Evolutionary conservation across 305 asterid genomes (phyloP), one percentile per base, ranked within the genome.

Genomic region (Solanum hybrid): DNA sequence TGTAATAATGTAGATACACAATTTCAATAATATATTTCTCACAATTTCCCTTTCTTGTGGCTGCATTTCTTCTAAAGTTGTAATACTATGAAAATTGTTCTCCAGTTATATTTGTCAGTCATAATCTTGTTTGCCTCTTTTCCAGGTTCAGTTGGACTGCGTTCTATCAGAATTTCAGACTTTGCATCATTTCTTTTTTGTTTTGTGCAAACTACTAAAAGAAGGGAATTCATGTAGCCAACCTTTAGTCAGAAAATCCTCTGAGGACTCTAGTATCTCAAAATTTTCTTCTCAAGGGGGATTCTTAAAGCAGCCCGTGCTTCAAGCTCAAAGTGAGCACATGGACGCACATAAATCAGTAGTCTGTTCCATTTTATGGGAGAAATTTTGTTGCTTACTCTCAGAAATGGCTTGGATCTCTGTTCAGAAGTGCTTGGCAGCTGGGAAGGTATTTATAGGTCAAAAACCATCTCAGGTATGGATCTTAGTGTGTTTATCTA

Each of bases 181-280:
- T 81, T 93, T 96, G 88, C 99, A 98, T 91, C 99, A 98, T 92
- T 95, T 98, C 90, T 96, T 96, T 95, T 98, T 98, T 92, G 94
- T 96, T 91, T 92, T 96, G 72, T 96, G 95, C 95, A 98, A 98
- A 94, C 90, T 96, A 92, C 95, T 98, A 60, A 96, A 93, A 94
- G 99, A 96, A 91, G 98, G 99, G 91, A 89, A 92, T 92, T 89
- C 93, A 80, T 94, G 92, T 88, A 87, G 91, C 88, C 90, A 80
- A 88, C 90, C 80, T 84, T 60, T 36, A 72, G 86, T 92, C 10
- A 94, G 93, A 90, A 90, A 77, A 69, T 90, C 92, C 78, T 89
- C 92, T 13, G 95, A 90, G 91, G 92, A 89, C 91, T 88, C 92
- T 81, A 91, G 90, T 79, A 80, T 81, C 85, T 89, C 95, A 34